A percentile compares a stretch with the other conserved stretches of the same genome.
phyloP scores from a whole-genome alignment of 1,284 basidiomycete genomes.

The Sanghuangporus baumii region DNA sequence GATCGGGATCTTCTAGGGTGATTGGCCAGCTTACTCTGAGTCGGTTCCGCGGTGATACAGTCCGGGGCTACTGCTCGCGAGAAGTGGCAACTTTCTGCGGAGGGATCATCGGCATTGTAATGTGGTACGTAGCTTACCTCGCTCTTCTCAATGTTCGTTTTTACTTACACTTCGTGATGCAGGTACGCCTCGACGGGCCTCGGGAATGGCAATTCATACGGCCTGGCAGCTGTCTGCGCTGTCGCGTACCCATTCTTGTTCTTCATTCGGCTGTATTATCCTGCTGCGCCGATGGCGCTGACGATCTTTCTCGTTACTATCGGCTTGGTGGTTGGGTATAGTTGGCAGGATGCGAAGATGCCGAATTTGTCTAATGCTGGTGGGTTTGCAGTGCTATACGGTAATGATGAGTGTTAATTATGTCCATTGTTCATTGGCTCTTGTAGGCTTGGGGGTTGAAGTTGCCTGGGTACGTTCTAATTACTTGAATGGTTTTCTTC shows the following conservation, averaged over 20 bases:
- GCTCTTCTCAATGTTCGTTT: constrained; percentile 20
- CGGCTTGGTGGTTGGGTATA: constrained; percentile 67
- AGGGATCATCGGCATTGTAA: constrained; percentile 57
- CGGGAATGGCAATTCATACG: constrained; percentile 67
- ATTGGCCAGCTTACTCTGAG: constrained; percentile 71
- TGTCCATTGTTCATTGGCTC: neutral
- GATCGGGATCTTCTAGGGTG: constrained; percentile 36
- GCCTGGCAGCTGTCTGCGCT: constrained; percentile 63
- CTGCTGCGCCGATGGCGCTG: constrained; percentile 65
- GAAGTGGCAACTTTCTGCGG: constrained; percentile 68
- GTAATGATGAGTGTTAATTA: neutral
- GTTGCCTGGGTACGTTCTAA: constrained; percentile 55
- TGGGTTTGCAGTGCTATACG: constrained; percentile 20
- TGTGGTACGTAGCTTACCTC: constrained; percentile 49
- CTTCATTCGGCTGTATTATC: constrained; percentile 67
- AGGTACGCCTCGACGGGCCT: constrained; percentile 73
- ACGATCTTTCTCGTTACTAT: constrained; percentile 73
- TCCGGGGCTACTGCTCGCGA: constrained; percentile 59
- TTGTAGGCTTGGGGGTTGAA: constrained; percentile 36
- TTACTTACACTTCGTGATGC: neutral
- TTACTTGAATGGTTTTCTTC: neutral
- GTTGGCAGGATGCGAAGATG: constrained; percentile 56
- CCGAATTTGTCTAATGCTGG: constrained; percentile 42
- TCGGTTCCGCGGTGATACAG: constrained; percentile 73
- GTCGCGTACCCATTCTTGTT: constrained; percentile 71